Percentiles rank a stretch among this genome's conserved stretches.
These are phyloP conservation scores for Apiotrichum mycotoxinovorans DNA, from an alignment of 1,284 basidiomycete species.

Conservation along the genomic window DNA sequence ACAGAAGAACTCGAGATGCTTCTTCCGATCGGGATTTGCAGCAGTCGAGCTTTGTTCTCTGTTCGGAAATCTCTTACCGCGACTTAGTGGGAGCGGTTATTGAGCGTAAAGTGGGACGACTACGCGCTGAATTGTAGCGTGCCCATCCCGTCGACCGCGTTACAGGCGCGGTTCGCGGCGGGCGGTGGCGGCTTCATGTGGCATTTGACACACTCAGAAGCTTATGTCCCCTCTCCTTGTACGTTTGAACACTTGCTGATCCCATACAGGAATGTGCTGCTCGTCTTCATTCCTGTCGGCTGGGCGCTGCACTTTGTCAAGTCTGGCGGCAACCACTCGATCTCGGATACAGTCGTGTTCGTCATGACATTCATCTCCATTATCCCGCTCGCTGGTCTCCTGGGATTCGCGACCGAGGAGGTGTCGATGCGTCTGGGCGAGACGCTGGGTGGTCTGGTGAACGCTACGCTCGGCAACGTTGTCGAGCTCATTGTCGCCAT, in stretches of 20 bases:
- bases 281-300: constrained; percentile 52
- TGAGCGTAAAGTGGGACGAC: no score
- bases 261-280: constrained; percentile 43
- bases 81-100: no score
- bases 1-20: no score
- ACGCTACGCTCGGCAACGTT: constrained; percentile 63
- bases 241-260: background rate
- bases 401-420: constrained; percentile 81
- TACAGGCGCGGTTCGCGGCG: no score
- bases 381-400: constrained; percentile 40
- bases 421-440: constrained; percentile 73
- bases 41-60: no score
- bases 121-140: no score
- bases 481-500: constrained; percentile 76
- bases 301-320: constrained; percentile 52
- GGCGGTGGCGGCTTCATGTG: no score
- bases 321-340: constrained; percentile 36
- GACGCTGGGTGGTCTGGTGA: constrained; percentile 78
- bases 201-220: no score
- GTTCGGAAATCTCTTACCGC: no score
- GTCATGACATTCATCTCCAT: constrained; percentile 49
- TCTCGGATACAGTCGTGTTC: constrained; percentile 47
- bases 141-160: no score
- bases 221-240: no score
- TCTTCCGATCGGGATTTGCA: no score